Conservation (phyloP, 1,284 basidiomycete species). For the Afroboletus lepidellus region DNA sequence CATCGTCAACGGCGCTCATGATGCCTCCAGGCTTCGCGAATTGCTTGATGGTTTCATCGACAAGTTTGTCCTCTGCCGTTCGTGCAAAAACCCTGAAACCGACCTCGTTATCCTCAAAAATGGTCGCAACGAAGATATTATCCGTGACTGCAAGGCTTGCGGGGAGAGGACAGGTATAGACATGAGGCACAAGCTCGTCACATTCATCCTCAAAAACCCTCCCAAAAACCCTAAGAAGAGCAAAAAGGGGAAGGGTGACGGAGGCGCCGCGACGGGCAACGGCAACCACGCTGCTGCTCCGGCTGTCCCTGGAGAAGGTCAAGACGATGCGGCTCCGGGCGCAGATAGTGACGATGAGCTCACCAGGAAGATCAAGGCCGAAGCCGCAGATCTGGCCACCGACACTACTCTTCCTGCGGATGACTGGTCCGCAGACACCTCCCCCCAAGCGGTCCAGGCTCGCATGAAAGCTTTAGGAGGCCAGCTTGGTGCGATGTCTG, state of each 20-base stretch:
- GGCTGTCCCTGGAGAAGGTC: constrained; percentile 30
- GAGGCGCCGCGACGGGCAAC: constrained; percentile 50
- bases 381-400: constrained; percentile 74
- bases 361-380: constrained; percentile 80
- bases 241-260: constrained; percentile 59
- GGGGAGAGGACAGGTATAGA: constrained; percentile 90
- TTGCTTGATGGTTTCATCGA: constrained; percentile 97
- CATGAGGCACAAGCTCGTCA: constrained; percentile 96
- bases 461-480: constrained; percentile 80
- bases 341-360: constrained; percentile 78
- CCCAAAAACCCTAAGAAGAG: constrained; percentile 88
- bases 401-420: constrained; percentile 65
- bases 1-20: constrained; percentile 98
- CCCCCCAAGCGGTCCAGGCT: constrained; percentile 86
- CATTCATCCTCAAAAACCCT: constrained; percentile 98
- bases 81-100: constrained; percentile 99
- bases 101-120: constrained; percentile 88
- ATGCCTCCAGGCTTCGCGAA: constrained; percentile 90
- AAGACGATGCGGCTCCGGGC: constrained; percentile 38
- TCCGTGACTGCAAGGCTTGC: constrained; percentile 98
- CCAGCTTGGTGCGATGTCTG: constrained; percentile 44
- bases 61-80: constrained; percentile 96
- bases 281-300: constrained; percentile 42
- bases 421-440: constrained; percentile 91
- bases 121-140: constrained; percentile 75